These are phyloP conservation scores for Quercus phellos DNA, from an alignment of 331 rosid species.

Conservation along the genomic window DNA sequence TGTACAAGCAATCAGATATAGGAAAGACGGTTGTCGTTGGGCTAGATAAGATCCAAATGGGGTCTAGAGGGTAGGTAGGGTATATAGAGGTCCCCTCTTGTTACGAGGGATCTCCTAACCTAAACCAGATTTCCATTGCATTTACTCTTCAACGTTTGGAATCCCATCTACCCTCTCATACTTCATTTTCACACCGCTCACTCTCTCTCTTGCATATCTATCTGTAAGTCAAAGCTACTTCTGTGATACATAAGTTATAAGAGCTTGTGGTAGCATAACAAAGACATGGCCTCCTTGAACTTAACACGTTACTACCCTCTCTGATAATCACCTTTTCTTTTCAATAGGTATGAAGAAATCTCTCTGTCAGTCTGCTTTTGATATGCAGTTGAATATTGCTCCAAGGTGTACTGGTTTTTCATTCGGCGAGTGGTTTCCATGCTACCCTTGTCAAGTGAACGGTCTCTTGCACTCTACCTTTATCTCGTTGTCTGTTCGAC, in stretches of 20 bases:
- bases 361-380: no score
- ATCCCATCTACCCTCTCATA: background rate
- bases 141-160: background rate
- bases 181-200: background rate
- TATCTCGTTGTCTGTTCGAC: constrained; percentile 83
- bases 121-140: background rate
- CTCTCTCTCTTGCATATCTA: background rate
- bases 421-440: constrained; percentile 43
- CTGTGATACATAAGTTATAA: background rate
- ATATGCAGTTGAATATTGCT: no score
- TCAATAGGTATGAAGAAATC: no score
- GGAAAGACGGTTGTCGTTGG: background rate
- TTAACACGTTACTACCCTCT: no score
- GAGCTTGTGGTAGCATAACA: background rate
- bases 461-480: constrained; percentile 35
- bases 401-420: no score
- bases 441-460: constrained; percentile 57
- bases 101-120: background rate
- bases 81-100: background rate
- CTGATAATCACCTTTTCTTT: background rate
- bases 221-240: background rate
- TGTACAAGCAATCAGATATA: background rate
- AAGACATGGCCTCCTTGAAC: background rate
- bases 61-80: background rate
- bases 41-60: no score